A percentile compares a stretch with the other conserved stretches of the same genome.
phyloP scores from a whole-genome alignment of 2,329 filamentous ascomycete genomes.

The Aspergillus pseudonomiae region DNA sequence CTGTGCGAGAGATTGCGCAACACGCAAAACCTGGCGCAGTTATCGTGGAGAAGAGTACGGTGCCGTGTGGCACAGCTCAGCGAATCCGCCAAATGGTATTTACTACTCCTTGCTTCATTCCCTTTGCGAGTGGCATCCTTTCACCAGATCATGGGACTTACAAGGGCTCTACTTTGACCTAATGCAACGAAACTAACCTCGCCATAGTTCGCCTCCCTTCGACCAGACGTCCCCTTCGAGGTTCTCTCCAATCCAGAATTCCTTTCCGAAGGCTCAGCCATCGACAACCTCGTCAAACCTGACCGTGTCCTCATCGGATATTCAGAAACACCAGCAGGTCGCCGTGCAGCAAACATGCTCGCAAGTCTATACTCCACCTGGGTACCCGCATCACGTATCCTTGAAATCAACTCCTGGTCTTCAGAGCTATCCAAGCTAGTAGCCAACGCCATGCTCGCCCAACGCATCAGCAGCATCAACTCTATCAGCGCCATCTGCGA shows the following conservation, averaged over 20 bases:
- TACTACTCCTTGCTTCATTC: slow-evolving; percentile 3
- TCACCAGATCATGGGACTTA: neutral
- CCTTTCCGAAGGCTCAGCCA: slow-evolving; percentile 74
- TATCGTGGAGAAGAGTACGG: slow-evolving; percentile 80
- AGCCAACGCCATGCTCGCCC: slow-evolving; percentile 78
- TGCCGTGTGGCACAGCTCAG: slow-evolving; percentile 74
- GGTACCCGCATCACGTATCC: slow-evolving; percentile 68
- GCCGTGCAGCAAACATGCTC: slow-evolving; percentile 64
- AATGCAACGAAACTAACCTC: neutral
- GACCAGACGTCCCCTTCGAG: slow-evolving; percentile 69
- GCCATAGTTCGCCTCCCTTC: slow-evolving; percentile 38
- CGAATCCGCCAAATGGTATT: slow-evolving; percentile 69
- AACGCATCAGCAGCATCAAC: slow-evolving; percentile 80
- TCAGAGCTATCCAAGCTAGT: slow-evolving; percentile 79
- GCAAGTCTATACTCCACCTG: slow-evolving; percentile 70
- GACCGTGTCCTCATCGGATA: slow-evolving; percentile 78
- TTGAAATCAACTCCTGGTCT: slow-evolving; percentile 75
- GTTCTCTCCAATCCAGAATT: slow-evolving; percentile 83
- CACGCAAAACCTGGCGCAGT: slow-evolving; percentile 69
- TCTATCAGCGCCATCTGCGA: slow-evolving; percentile 80
- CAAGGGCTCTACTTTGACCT: neutral
- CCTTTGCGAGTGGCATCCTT: neutral
- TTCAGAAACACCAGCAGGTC: slow-evolving; percentile 61
- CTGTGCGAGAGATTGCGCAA: slow-evolving; percentile 67
- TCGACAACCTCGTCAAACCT: slow-evolving; percentile 70